Percentiles rank a stretch among this genome's conserved stretches.
These are phyloP conservation scores for Botrytis deweyae DNA, from an alignment of 2,329 filamentous ascomycete genomes.

Conservation along the genomic window DNA sequence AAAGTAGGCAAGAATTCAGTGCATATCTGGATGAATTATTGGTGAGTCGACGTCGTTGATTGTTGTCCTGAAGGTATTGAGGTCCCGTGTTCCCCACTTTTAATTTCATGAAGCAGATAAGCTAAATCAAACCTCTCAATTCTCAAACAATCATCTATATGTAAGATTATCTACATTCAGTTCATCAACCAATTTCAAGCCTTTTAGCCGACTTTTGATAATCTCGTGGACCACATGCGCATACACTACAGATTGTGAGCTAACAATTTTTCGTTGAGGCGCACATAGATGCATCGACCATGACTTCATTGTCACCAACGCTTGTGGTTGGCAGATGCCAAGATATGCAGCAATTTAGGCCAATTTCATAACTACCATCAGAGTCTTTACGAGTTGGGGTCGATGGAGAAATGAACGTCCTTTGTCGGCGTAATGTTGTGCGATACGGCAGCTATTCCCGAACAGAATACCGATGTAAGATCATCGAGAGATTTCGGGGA, in stretches of 20 bases:
- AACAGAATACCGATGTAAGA: background rate
- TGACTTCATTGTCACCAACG: constrained; percentile 1
- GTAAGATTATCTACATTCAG: no score
- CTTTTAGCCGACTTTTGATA: background rate
- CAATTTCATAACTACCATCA: background rate
- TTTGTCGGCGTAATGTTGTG: constrained; percentile 1
- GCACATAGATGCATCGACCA: background rate
- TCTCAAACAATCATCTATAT: background rate
- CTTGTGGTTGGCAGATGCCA: background rate
- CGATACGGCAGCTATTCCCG: background rate
- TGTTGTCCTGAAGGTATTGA: background rate
- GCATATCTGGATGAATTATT: background rate
- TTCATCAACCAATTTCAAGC: background rate
- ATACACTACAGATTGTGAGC: background rate
- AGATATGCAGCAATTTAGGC: background rate
- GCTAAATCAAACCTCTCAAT: background rate
- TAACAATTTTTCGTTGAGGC: background rate
- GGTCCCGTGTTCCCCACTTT: background rate
- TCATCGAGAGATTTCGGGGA: background rate
- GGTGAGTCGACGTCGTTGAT: background rate
- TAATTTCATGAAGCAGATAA: background rate
- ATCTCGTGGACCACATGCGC: background rate
- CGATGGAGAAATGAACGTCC: constrained; percentile 3
- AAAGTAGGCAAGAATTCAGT: background rate
- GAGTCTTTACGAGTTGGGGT: background rate